Evolutionary conservation across 768 basidiomycete genomes (phyloP), one percentile per base, ranked within the genome.

Genomic region (Botryobasidium botryosum): DNA sequence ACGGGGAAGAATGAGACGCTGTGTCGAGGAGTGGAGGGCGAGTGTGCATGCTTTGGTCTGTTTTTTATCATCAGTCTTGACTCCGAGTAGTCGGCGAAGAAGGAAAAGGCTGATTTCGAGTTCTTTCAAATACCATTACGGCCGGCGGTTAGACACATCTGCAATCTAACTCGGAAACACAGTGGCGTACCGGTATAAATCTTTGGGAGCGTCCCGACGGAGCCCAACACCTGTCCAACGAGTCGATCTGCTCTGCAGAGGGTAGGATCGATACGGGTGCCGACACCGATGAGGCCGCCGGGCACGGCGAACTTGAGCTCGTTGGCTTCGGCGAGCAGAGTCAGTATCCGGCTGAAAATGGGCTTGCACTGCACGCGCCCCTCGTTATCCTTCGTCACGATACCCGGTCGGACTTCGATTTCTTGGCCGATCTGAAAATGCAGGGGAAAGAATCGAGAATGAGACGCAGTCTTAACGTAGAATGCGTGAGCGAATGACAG

Each of bases 61-160:
- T 61, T 96, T 99, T 68, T 91, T 94, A 67, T 97, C 94, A 62
- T 96, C 92, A 20, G 90, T 88, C 62, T 91, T 90, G 50, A 99
- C 94, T 59, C 94, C 92, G n/a, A 97, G 74, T 44, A 97, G 66
- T 48, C 94, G 77, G 49, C 94, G 84, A 27, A 99, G 79, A 26
- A 97, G 68, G 79, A 96, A 99, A 53, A 91, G 68, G 54, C 76
- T 83, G 58, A 91, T 88, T 62, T 91, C 87, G 44, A 91, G 69
- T 62, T 91, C 88, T 86, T 48, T 41, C 43, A 10, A 5, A 23
- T 17, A 37, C 28, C 35, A 35, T 43, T 15, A 29, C 33, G 42
- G 18, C 20, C n/a, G n/a, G n/a, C n/a, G n/a, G 40, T 32, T 32
- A 50, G 35, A 20, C 6, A 27, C 17, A 15, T 18, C 20, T 40